Base-by-base conservation (phyloP, 2,329 filamentous ascomycete species). In the Fonsecaea monophora region DNA sequence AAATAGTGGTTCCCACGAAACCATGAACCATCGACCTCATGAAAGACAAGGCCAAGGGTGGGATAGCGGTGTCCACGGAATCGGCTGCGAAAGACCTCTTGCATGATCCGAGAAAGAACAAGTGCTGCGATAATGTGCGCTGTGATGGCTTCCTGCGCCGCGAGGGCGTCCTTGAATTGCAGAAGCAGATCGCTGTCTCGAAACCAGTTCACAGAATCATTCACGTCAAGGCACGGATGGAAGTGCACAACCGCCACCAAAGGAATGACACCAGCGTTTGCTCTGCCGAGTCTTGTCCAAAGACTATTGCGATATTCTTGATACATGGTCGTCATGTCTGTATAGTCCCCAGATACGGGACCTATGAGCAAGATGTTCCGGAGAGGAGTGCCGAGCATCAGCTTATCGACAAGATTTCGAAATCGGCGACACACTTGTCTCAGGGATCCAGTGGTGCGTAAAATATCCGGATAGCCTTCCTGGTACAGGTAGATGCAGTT, bases 1-100 rank as follows among this genome's bases (percentile, higher is more conserved):
- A 50, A 25, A 12, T 50, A 50, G 8, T 50, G 18, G 7, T 50
- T 9, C 18, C 45, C 45, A 12, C 18, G 45, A 50, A 30, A 21
- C 15, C 6, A 59, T 32, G 40, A 59, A 30, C 45, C 48, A 15
- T 67, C 65, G 15, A 60, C 32, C 35, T 67, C 65, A 32, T 67
- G 48, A 34, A 67, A 63, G 1, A 57, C 50, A 8, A 67, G n/a
- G 9, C 4, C 18, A 9, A 60, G 15, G 15, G 13, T n/a, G 50
- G 45, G 12, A 42, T 35, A 13, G 15, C n/a, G n/a, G 30, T 50
- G 2, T 38, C 25, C 38, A 7, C 18, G 1, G 21, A 13, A 21
- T 12, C 8, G 53, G n/a, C 53, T 37, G 30, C n/a, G 6, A 15
- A 60, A 15, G 18, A 67, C 21, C n/a, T 48, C 30, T 7, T 21